These are phyloP conservation scores for Teunomyces cretensis DNA, from an alignment of 805 yeast species.

Conservation along the genomic window DNA sequence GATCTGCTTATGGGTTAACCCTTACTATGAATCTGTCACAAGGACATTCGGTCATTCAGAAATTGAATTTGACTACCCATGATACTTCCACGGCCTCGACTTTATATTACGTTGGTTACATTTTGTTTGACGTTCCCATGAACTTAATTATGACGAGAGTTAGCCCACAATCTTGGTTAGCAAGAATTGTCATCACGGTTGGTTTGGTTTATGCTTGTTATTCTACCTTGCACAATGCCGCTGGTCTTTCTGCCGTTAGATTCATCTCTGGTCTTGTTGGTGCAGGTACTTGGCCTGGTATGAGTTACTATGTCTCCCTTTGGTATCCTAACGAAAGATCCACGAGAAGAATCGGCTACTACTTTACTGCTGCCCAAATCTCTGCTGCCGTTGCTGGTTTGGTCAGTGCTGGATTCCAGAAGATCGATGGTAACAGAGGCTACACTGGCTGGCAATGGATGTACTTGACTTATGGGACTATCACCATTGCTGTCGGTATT, in stretches of 20 bases:
- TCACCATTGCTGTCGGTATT: slow-evolving; percentile 65
- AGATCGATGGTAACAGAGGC: slow-evolving; percentile 71
- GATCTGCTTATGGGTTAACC: slow-evolving; percentile 73
- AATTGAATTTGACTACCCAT: slow-evolving; percentile 51
- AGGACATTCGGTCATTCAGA: slow-evolving; percentile 60
- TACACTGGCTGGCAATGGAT: slow-evolving; percentile 86
- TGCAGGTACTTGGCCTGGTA: slow-evolving; percentile 90
- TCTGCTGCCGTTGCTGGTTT: slow-evolving; percentile 88
- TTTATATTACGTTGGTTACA: slow-evolving; percentile 77
- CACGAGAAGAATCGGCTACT: slow-evolving; percentile 80
- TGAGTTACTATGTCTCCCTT: slow-evolving; percentile 77
- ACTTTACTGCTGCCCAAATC: slow-evolving; percentile 89
- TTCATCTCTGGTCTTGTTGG: slow-evolving; percentile 74
- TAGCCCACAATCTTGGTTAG: slow-evolving; percentile 83
- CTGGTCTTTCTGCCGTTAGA: slow-evolving; percentile 69
- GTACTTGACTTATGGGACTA: slow-evolving; percentile 71
- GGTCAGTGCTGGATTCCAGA: slow-evolving; percentile 85
- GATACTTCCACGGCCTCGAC: slow-evolving; percentile 76
- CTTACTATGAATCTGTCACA: slow-evolving; percentile 69
- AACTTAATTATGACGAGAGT: slow-evolving; percentile 79
- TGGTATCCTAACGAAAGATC: slow-evolving; percentile 83
- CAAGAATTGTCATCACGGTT: slow-evolving; percentile 72
- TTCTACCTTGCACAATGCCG: slow-evolving; percentile 52
- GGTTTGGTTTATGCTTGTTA: slow-evolving; percentile 79
- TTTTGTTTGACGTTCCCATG: slow-evolving; percentile 86